phyloP scores from a whole-genome alignment of 148 eudicot species.

The Vaccinium macrocarpon region DNA sequence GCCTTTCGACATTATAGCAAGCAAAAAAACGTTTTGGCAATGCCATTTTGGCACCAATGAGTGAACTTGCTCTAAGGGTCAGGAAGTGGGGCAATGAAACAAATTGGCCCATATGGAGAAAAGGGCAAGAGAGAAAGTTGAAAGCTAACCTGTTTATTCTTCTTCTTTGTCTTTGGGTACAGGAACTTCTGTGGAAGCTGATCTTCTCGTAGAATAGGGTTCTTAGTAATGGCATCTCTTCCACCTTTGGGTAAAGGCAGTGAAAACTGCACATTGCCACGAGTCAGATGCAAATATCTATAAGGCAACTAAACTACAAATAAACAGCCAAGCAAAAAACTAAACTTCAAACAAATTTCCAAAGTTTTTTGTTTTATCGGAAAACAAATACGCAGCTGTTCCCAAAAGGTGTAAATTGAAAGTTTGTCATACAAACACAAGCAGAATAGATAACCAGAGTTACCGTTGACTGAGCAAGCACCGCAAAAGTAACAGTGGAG shows the following conservation, averaged over 20 bases:
- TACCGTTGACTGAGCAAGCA: neutral
- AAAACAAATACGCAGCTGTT: neutral
- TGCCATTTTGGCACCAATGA: no score
- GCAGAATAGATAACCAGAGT: neutral
- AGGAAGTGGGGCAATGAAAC: neutral
- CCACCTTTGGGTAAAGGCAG: slow-evolving; percentile 93
- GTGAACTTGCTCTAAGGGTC: no score
- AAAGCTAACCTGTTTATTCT: slow-evolving; percentile 48
- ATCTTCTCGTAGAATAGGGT: slow-evolving; percentile 90
- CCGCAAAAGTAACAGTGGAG: neutral
- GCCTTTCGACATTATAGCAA: no score
- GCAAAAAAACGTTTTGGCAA: no score
- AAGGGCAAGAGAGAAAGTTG: neutral
- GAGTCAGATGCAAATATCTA: neutral
- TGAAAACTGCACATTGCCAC: slow-evolving; percentile 59
- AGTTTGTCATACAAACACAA: neutral
- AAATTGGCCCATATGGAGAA: neutral
- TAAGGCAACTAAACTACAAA: neutral
- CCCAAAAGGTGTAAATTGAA: neutral
- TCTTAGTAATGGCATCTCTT: slow-evolving; percentile 74
- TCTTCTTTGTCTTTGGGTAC: slow-evolving; percentile 75
- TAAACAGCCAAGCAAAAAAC: neutral
- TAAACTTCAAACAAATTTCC: neutral
- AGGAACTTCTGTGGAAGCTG: slow-evolving; percentile 74
- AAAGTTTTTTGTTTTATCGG: no score